A percentile compares a stretch with the other conserved stretches of the same genome.
phyloP scores from a whole-genome alignment of 768 basidiomycete species.

The Agrocybe praecox region DNA sequence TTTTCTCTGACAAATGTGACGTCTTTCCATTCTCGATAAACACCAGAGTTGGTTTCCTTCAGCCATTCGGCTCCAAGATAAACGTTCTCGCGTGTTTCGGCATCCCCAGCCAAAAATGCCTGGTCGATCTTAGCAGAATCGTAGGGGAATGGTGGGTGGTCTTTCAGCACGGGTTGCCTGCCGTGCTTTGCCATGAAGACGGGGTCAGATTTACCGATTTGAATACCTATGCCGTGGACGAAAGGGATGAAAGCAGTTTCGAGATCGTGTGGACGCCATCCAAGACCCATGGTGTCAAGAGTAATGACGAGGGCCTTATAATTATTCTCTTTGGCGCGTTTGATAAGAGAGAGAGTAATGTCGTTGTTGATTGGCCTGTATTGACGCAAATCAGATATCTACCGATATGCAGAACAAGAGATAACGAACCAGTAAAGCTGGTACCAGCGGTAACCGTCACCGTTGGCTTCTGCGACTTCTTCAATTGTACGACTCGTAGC shows the following conservation, averaged over 20 bases:
- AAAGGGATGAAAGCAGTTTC: slow-evolving; percentile 68
- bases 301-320: slow-evolving; percentile 79
- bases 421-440: slow-evolving; percentile 74
- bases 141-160: slow-evolving; percentile 59
- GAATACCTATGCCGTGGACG: slow-evolving; percentile 61
- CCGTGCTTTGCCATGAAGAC: slow-evolving; percentile 69
- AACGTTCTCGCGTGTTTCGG: slow-evolving; percentile 36
- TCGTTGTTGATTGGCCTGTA: slow-evolving; percentile 64
- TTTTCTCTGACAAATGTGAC: slow-evolving; percentile 66
- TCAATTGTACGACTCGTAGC: slow-evolving; percentile 76
- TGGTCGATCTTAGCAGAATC: slow-evolving; percentile 48
- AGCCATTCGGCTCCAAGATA: slow-evolving; percentile 65
- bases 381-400: neutral
- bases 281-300: slow-evolving; percentile 71
- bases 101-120: slow-evolving; percentile 48
- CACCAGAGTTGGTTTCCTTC: slow-evolving; percentile 61
- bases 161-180: slow-evolving; percentile 43
- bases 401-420: neutral
- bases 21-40: slow-evolving; percentile 72
- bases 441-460: slow-evolving; percentile 71
- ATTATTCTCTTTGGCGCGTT: slow-evolving; percentile 64
- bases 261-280: slow-evolving; percentile 80
- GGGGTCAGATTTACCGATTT: slow-evolving; percentile 74
- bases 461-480: slow-evolving; percentile 74
- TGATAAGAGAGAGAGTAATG: slow-evolving; percentile 63